Base-by-base conservation (phyloP, 371 early-diverging fungal genomes). In the Mucor velutinosus region DNA sequence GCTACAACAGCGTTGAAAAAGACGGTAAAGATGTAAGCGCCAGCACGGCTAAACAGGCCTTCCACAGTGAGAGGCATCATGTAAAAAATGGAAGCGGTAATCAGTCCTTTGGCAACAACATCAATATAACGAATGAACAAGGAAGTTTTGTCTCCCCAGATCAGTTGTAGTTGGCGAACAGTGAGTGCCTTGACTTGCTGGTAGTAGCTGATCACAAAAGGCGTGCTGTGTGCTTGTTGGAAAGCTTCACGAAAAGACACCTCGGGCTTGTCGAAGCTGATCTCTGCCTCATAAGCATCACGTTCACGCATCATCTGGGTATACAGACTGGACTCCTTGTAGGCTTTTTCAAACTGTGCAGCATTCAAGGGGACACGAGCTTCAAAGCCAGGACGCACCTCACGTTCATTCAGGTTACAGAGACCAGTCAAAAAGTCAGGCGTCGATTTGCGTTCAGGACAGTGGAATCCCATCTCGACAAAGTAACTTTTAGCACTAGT, bases 381-480 rank as follows among this genome's bases (percentile, higher is more conserved):
- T 58, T 86, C 83, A 57, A 70, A 77, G 19, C 88, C 90, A 2
- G 82, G 70, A 19, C 75, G 70, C 25, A 89, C 64, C 45, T 79
- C 73, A 63, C 90, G 89, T 70, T 92, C 92, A 53, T 85, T 70
- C 15, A 81, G 70, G 66, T 88, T 76, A 45, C 87, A 90, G 17
- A 89, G 62, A 21, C 92, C 91, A 19, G 93, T 89, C 49, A 94
- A 76, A 63, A 88, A 93, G 65, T 93, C 94, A 1, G 93, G 85
- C 0, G 90, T 88, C 12, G 91, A 93, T 75, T 91, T 90, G 60
- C 92, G 86, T 47, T 83, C 71, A 25, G 93, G 93, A 65, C 88
- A 86, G 7, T 80, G 67, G 66, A 89, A 90, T 0, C 94, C 94
- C 30, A 89, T 69, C 23, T 84, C 71, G 62, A 80, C 78, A 74